Conservation (phyloP, 352 stramenopile species). For the Phytopythium delawarense region DNA sequence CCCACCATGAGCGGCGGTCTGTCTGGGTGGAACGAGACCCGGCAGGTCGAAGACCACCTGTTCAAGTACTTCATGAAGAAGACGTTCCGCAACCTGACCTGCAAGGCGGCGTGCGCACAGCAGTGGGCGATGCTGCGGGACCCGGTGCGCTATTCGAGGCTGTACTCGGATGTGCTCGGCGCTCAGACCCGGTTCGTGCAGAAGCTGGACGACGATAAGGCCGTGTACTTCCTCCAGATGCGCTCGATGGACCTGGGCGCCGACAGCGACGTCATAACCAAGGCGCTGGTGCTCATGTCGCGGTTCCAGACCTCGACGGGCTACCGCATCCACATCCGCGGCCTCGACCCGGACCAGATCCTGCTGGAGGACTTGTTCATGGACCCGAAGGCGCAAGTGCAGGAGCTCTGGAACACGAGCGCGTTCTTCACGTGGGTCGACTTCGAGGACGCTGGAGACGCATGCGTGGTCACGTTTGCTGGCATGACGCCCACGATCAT, state of each 20-base stretch:
- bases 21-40: slow-evolving; percentile 26
- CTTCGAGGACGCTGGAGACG: not conserved
- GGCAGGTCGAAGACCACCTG: slow-evolving; percentile 12
- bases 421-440: slow-evolving; percentile 4
- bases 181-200: slow-evolving; percentile 3
- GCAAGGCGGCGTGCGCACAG: slow-evolving; percentile 18
- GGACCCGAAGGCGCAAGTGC: not conserved
- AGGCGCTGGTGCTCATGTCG: slow-evolving; percentile 6
- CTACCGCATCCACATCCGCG: slow-evolving; percentile 4
- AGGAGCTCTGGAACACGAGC: slow-evolving; percentile 6
- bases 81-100: slow-evolving; percentile 14
- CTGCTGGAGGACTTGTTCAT: not conserved
- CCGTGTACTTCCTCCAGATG: slow-evolving; percentile 6
- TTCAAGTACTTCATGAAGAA: slow-evolving; percentile 26
- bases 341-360: not conserved
- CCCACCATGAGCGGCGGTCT: slow-evolving; percentile 16
- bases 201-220: slow-evolving; percentile 10
- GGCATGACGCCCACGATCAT: slow-evolving; percentile 7
- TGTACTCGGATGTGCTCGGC: slow-evolving; percentile 6
- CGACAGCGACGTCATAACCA: not conserved
- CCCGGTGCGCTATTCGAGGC: not conserved
- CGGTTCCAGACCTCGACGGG: not conserved
- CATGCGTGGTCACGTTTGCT: not conserved
- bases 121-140: slow-evolving; percentile 6
- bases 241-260: slow-evolving; percentile 3